phyloP scores from a whole-genome alignment of 805 yeast species.

The Candida hispaniensis region DNA sequence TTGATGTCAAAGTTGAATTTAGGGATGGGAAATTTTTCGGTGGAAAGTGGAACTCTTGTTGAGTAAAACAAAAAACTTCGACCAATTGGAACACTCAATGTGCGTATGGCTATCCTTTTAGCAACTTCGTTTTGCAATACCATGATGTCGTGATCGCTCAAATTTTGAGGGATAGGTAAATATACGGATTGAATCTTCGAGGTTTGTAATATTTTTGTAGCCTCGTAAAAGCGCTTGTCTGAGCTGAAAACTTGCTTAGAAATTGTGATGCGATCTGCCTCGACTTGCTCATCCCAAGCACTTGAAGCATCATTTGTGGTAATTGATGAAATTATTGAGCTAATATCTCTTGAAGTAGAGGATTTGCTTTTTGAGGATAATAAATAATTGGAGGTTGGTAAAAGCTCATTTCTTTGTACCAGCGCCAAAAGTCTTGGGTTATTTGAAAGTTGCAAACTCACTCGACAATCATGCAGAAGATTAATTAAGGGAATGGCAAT shows the following conservation, averaged over 20 bases:
- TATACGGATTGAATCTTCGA: conserved; percentile 47
- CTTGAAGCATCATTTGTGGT: conserved; percentile 37
- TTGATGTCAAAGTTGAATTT: conserved; percentile 57
- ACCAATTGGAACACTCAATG: conserved; percentile 67
- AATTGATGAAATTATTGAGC: conserved; percentile 33
- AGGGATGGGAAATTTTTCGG: conserved; percentile 77
- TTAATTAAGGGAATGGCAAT: conserved; percentile 55
- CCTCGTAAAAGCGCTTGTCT: conserved; percentile 73
- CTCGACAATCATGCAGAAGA: conserved; percentile 34
- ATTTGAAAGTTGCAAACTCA: conserved; percentile 20
- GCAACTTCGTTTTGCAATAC: conserved; percentile 47
- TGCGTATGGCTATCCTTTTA: conserved; percentile 52
- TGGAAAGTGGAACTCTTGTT: conserved; percentile 62
- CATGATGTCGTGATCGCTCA: conserved; percentile 47
- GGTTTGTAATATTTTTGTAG: conserved; percentile 59
- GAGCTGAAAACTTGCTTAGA: conserved; percentile 61
- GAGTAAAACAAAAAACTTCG: conserved; percentile 63
- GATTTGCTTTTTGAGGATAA: conserved; percentile 17
- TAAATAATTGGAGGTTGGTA: conserved; percentile 22
- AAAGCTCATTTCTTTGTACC: conserved; percentile 58
- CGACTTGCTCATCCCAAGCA: conserved; percentile 64
- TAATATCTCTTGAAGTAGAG: conserved; percentile 32
- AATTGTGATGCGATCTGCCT: conserved; percentile 56
- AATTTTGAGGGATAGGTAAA: conserved; percentile 31
- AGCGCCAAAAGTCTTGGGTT: conserved; percentile 37